Base-by-base conservation (phyloP, 768 basidiomycete species). In the Pluteus cervinus region DNA sequence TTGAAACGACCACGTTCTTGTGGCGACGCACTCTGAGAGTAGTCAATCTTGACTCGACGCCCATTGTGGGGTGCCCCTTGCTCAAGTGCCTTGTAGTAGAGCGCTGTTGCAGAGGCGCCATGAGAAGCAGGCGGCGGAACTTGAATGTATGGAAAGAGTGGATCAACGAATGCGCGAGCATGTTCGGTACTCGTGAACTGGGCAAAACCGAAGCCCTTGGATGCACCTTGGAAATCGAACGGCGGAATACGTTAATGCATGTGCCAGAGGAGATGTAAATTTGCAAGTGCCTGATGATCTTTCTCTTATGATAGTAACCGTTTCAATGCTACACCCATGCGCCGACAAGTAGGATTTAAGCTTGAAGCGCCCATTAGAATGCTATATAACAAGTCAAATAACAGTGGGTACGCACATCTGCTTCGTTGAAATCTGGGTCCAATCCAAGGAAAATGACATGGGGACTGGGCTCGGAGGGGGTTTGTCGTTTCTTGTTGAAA, bases 161-260 rank as follows among this genome's bases (percentile, higher is more conserved):
- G 85, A 47, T 89, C 82, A 57, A 99, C 82, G 57, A 97, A 98
- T 9, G 85, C 79, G 37, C 84, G 79, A 14, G 96, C 93, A 41
- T 88, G 87, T 50, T 88, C 87, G 40, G 84, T 70, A 47, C 71
- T 81, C 29, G 82, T 65, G 59, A 99, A 99, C 63, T 91, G 87
- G 51, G 90, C 93, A 61, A 99, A 99, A 41, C 92, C 96, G 57
- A 97, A 97, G 54, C 89, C 86, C 64, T 94, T 94, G 39, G 93
- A 93, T 45, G 73, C 65, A 80, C 89, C 89, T 91, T 81, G 62
- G 65, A 77, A 76, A 76, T 74, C 69, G 65, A 78, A 78, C 44
- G 63, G 66, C 69, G 68, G 72, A 66, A 61, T 66, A 80, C 60
- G 82, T 86, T 67, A 89, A 86, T 82, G 78, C 66, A 69, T 68